Evolutionary conservation across 139 green algal species (phyloP), one percentile per base, ranked within the genome.

Genomic region (Chlamydomonas applanata): DNA sequence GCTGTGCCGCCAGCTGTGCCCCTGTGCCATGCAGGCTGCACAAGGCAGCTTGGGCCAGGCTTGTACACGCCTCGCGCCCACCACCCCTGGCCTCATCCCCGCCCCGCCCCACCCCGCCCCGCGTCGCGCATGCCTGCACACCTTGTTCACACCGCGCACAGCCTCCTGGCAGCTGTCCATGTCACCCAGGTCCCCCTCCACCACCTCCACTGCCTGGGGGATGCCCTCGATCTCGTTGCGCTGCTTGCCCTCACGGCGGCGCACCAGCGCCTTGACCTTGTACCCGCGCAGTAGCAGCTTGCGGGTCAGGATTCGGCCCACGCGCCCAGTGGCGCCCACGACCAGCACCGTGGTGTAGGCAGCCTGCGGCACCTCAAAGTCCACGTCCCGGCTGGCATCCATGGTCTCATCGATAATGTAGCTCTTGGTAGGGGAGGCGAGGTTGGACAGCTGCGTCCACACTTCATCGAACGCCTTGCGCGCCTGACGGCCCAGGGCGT

Each of bases 201-300:
- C 81, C 0, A 98, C 60, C 60, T 93, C 76, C 9, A 96, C 95
- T 30, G 85, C 75, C 19, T 77, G 69, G 4, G 95, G 95, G n/a
- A 99, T 62, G 22, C 69, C 79, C 34, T 85, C 61, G 44, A 56
- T 25, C 24, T 74, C 60, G 24, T 62, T 85, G 27, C 64, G 71
- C 24, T 83, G 78, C 57, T 81, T 81, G 34, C 94, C 69, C 44
- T 82, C 86, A 14, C 83, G 81, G 46, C 77, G 77, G 24, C 94
- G 86, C 49, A 97, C 88, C 27, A 98, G 74, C 49, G 89, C 93
- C 65, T 74, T 82, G 2, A 97, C 94, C 44, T 86, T 94, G 84
- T 99, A 99, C 40, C 95, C 95, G 33, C 96, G 89, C 60, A 99
- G 87, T 56, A 99, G 78, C 74, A 99, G 88, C 85, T 99, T 99